Evolutionary conservation across 768 basidiomycete genomes (phyloP), one percentile per base, ranked within the genome.

Genomic region (Asterophora parasitica): DNA sequence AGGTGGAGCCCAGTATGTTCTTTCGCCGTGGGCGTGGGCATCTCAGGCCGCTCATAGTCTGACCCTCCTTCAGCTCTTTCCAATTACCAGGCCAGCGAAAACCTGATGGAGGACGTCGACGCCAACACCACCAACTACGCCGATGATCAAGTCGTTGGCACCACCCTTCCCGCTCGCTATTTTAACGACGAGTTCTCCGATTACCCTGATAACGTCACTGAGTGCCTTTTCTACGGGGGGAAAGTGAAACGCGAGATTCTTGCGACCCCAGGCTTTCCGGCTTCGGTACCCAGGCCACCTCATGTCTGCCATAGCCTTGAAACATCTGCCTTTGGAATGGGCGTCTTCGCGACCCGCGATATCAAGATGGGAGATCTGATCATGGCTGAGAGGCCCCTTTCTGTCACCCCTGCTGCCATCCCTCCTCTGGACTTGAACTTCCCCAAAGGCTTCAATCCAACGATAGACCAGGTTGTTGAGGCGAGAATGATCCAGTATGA

Each of bases 341-440:
- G 50, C 4, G 33, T 51, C 39, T 32, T 51, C 16, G 49, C 53
- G 6, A 32, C 42, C 4, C 17, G 32, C 2, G 26, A 44, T 30
- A 17, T 50, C 20, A 8, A 35, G 11, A 4, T 39, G 10, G 38
- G 42, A 8, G 53, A 47, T 16, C 41, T 54, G 2, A 36, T 54
- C 5, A 6, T 44, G 8, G 33, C 53, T 1, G 53, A 73, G 44
- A 66, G 72, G 1, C 70, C 71, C 1, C 51, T 72, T 28, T 51
- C 72, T 15, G 52, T 72, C 7, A 32, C 44, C 12, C 62, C 61
- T 5, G 10, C 10, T 30, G 28, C 28, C 10, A 10, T 30, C 28
- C 28, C 28, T 5, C 28, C 28, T 30, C 46, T 20, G 42, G 41
- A 4, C 9, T 37, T 30, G 7, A 8, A n/a, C 10, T 11, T 20